Conservation (phyloP, 768 basidiomycete genomes). For the Mrakia gelida region DNA sequence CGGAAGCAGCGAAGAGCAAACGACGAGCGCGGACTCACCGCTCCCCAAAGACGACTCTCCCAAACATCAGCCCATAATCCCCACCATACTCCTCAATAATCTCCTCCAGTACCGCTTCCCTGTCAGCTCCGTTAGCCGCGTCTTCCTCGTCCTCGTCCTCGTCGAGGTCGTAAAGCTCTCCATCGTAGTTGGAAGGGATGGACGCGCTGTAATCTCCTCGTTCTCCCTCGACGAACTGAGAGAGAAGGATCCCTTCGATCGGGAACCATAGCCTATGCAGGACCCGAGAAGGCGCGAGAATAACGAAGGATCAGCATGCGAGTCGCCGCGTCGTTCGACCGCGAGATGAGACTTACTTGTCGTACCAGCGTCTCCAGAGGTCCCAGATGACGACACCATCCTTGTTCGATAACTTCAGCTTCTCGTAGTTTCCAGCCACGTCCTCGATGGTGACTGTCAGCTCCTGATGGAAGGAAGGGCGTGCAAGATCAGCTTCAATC, state of each 20-base stretch:
- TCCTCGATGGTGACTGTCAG: background rate
- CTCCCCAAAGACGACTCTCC: too few species aligned
- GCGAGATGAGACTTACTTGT: background rate
- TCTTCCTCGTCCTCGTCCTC: background rate
- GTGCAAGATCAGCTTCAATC: background rate
- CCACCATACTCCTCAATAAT: too few species aligned
- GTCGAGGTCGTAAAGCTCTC: background rate
- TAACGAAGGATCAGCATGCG: background rate
- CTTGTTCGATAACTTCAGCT: background rate
- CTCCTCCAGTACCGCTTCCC: too few species aligned
- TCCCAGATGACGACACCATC: background rate
- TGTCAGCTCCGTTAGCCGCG: background rate
- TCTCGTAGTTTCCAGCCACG: background rate
- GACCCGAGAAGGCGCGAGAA: background rate
- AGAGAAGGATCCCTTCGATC: background rate
- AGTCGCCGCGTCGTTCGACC: background rate
- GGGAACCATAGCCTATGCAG: background rate
- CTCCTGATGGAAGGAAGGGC: background rate
- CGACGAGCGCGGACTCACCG: too few species aligned
- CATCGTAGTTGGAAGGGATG: background rate
- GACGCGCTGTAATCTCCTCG: background rate
- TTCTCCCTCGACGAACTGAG: background rate
- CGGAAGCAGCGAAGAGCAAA: too few species aligned
- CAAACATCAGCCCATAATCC: too few species aligned
- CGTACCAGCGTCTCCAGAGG: background rate